Percentiles rank a stretch among this genome's conserved stretches.
Evolutionary conservation across 1,284 basidiomycete species (phyloP).

Genomic region (Ganoderma leucocontextum): DNA sequence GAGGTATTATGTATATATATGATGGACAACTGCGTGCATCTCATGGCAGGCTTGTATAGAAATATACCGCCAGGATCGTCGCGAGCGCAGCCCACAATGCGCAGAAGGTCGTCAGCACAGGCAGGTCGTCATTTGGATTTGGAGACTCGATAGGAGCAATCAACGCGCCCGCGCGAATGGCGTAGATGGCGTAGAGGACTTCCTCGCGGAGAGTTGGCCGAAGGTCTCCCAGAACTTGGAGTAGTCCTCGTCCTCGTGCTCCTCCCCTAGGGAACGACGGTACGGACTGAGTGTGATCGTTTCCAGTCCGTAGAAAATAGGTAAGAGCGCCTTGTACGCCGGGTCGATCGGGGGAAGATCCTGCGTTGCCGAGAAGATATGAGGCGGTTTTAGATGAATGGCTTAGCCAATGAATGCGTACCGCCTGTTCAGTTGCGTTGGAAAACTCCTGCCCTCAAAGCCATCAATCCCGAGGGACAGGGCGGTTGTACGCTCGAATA

Average conservation of each 20-base stretch:
- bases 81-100: background rate
- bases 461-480: background rate
- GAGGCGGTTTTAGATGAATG: background rate
- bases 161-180: slow-evolving; percentile 17
- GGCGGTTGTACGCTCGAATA: background rate
- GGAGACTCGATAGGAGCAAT: background rate
- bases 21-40: too few species aligned
- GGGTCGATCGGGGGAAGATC: background rate
- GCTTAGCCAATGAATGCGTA: background rate
- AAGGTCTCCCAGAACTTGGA: slow-evolving; percentile 30
- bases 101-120: background rate
- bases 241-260: slow-evolving; percentile 24
- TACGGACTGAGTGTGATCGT: slow-evolving; percentile 13
- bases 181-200: slow-evolving; percentile 24
- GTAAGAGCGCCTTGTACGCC: slow-evolving; percentile 20
- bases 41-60: background rate
- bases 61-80: background rate
- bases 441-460: background rate
- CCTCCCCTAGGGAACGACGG: slow-evolving; percentile 11
- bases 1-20: too few species aligned
- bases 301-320: slow-evolving; percentile 24
- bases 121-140: background rate
- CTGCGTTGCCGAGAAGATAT: background rate
- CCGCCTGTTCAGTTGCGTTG: background rate
- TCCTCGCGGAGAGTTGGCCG: slow-evolving; percentile 27